These are phyloP conservation scores for Cinchona pubescens DNA, from an alignment of 257 asterid species.

Conservation along the genomic window DNA sequence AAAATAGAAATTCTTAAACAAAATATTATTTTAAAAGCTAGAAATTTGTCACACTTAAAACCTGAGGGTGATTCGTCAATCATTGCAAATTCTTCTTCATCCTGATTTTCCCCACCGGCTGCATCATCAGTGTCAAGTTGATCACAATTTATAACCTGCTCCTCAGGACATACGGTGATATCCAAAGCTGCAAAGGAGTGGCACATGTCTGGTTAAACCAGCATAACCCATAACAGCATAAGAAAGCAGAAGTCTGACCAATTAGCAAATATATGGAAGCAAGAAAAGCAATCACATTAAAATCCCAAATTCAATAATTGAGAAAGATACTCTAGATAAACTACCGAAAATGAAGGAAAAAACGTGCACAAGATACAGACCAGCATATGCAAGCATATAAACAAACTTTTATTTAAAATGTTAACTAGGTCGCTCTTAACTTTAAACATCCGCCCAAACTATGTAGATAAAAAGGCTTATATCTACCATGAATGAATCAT, in stretches of 20 bases:
- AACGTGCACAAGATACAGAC: too few species aligned
- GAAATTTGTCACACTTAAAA: constrained; percentile 19
- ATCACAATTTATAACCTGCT: constrained; percentile 63
- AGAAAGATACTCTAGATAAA: too few species aligned
- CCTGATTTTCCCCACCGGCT: constrained; percentile 56
- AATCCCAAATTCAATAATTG: background rate
- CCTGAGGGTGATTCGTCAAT: constrained; percentile 75
- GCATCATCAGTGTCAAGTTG: constrained; percentile 61
- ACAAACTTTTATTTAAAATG: too few species aligned
- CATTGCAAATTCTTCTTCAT: constrained; percentile 66
- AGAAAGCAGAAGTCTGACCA: constrained; percentile 11
- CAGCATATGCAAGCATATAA: too few species aligned
- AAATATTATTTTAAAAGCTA: too few species aligned
- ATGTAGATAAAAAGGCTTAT: too few species aligned
- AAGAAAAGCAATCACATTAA: background rate
- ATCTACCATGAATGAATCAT: too few species aligned
- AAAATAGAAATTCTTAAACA: background rate
- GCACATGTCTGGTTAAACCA: constrained; percentile 83
- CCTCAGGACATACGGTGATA: constrained; percentile 69
- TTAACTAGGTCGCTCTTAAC: too few species aligned
- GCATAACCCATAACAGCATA: constrained; percentile 28
- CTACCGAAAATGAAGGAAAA: too few species aligned
- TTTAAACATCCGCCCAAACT: too few species aligned
- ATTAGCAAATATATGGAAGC: background rate
- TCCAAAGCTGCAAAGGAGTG: constrained; percentile 98